Evolutionary conservation across 108 stramenopile species (phyloP).

Genomic region (Stephanodiscus triporus): DNA sequence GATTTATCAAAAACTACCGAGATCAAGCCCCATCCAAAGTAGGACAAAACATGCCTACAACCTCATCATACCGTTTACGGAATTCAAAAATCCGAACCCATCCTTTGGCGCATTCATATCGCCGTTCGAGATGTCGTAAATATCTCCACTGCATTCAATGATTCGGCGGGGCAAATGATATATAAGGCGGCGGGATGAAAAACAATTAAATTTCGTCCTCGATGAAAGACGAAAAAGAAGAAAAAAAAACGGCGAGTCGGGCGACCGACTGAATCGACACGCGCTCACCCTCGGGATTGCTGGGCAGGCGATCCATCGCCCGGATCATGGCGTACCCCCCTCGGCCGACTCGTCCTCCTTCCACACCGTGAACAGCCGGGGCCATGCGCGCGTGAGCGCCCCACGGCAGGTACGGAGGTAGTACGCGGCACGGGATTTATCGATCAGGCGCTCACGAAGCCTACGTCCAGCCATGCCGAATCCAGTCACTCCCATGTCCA

Average conservation of each 20-base stretch:
- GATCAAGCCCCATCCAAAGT: background rate
- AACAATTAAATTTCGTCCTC: background rate
- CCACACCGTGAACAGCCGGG: slow-evolving; percentile 83
- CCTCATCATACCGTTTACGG: slow-evolving; percentile 70
- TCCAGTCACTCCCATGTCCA: slow-evolving; percentile 95
- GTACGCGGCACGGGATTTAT: slow-evolving; percentile 67
- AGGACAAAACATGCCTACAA: slow-evolving; percentile 41
- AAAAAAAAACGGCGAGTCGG: background rate
- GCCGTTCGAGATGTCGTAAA: slow-evolving; percentile 78
- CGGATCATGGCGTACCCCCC: slow-evolving; percentile 84
- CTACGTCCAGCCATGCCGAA: slow-evolving; percentile 94
- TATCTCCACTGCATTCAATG: slow-evolving; percentile 62
- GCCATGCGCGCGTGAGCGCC: slow-evolving; percentile 79
- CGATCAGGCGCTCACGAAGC: slow-evolving; percentile 86
- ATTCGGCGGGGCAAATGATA: background rate
- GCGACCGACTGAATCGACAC: background rate
- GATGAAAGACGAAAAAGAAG: background rate
- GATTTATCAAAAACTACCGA: no score
- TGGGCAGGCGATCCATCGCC: slow-evolving; percentile 66
- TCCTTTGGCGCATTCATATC: slow-evolving; percentile 39
- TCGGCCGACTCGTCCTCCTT: slow-evolving; percentile 85
- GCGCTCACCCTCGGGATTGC: slow-evolving; percentile 65
- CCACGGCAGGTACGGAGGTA: slow-evolving; percentile 91
- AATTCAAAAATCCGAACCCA: slow-evolving; percentile 66
- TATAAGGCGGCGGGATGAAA: background rate